Conservation (phyloP, 805 yeast species). For the Barnettozyma botsteinii region DNA sequence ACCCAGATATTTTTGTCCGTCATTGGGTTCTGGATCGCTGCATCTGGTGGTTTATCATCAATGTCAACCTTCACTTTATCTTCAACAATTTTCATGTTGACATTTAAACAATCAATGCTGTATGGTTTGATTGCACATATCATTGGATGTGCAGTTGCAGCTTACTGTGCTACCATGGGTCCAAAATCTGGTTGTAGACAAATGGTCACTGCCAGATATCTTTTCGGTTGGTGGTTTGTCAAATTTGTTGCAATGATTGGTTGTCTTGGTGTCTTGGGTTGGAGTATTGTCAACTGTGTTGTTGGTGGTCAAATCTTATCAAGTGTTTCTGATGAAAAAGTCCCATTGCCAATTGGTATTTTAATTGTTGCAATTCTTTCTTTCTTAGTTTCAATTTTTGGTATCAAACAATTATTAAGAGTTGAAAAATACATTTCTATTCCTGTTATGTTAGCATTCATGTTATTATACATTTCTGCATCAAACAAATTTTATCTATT, state of each 20-base stretch:
- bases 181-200: constrained; percentile 88
- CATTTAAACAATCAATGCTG: constrained; percentile 56
- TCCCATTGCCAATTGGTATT: constrained; percentile 72
- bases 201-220: constrained; percentile 73
- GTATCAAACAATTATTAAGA: constrained; percentile 63
- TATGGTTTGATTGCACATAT: constrained; percentile 59
- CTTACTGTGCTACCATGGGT: constrained; percentile 81
- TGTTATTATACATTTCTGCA: constrained; percentile 59
- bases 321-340: constrained; percentile 55
- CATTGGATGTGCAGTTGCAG: constrained; percentile 72
- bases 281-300: constrained; percentile 89
- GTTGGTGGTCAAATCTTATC: constrained; percentile 81
- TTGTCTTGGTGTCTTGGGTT: constrained; percentile 77
- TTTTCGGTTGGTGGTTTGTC: constrained; percentile 85
- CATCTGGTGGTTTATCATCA: constrained; percentile 83
- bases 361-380: constrained; percentile 61
- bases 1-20: constrained; percentile 39
- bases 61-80: constrained; percentile 81
- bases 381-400: constrained; percentile 66
- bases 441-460: constrained; percentile 63
- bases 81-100: constrained; percentile 62
- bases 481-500: constrained; percentile 39
- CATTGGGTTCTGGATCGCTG: constrained; percentile 76
- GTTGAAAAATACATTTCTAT: constrained; percentile 64
- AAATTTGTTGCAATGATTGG: constrained; percentile 68